A percentile compares a stretch with the other conserved stretches of the same genome.
These are phyloP conservation scores for Penicillium taxi DNA, from an alignment of 495 filamentous ascomycete genomes.

Conservation along the genomic window DNA sequence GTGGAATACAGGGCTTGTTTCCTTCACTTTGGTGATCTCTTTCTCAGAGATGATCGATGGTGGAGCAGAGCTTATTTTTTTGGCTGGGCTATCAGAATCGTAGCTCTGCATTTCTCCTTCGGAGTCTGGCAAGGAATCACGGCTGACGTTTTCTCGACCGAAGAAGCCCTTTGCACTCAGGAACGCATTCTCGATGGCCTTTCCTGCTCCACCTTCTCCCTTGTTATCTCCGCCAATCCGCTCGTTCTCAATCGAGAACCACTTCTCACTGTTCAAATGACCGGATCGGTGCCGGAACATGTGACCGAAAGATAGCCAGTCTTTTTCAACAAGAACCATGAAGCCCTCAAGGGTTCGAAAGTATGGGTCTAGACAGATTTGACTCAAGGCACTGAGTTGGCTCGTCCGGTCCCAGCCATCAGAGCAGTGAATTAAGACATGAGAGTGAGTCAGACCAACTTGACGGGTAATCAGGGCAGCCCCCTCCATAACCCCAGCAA, in stretches of 20 bases:
- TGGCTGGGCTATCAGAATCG: constrained; percentile 39
- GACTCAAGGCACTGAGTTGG: constrained; percentile 87
- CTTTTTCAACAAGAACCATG: constrained; percentile 91
- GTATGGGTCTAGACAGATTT: constrained; percentile 92
- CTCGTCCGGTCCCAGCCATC: constrained; percentile 98
- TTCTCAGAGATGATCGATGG: constrained; percentile 40
- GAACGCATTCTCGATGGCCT: constrained; percentile 79
- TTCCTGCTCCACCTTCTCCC: constrained; percentile 48
- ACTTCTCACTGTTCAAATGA: constrained; percentile 81
- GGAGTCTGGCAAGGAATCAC: constrained; percentile 54
- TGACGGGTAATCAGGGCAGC: constrained; percentile 76
- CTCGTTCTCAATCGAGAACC: constrained; percentile 80
- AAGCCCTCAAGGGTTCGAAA: constrained; percentile 94
- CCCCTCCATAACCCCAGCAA: constrained; percentile 75
- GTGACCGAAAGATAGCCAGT: constrained; percentile 96
- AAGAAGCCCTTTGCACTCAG: constrained; percentile 87
- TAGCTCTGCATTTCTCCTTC: constrained; percentile 55
- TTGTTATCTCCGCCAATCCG: constrained; percentile 34
- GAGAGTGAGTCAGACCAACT: constrained; percentile 83
- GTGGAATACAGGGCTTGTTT: constrained; percentile 95
- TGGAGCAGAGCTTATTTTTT: constrained; percentile 34
- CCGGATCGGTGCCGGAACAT: constrained; percentile 91
- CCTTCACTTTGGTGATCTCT: constrained; percentile 60
- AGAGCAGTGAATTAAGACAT: constrained; percentile 95
- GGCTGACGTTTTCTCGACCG: constrained; percentile 61